phyloP scores from a whole-genome alignment of 345 rosid genomes.

The Syzygium jambos region DNA sequence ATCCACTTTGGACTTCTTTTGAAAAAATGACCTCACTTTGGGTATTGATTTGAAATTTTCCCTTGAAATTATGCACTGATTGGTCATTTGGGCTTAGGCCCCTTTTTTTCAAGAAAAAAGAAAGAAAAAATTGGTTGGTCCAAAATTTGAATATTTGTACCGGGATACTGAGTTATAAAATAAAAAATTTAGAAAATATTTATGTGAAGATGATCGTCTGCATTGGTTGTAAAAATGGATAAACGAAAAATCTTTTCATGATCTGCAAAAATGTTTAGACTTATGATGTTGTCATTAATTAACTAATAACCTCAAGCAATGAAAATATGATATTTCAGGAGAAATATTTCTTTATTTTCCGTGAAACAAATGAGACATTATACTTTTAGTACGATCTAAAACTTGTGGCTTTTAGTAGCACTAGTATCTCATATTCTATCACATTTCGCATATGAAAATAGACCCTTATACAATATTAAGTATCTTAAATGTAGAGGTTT shows the following conservation, averaged over 20 bases:
- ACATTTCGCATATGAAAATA: too few species aligned
- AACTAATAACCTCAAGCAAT: rapidly evolving
- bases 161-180: too few species aligned
- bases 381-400: rapidly evolving
- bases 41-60: too few species aligned
- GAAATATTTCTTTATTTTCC: rapidly evolving
- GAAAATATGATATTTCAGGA: rapidly evolving
- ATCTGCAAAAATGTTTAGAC: not conserved
- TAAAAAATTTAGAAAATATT: not conserved
- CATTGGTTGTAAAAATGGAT: rapidly evolving
- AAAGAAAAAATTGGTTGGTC: not conserved
- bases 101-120: rapidly evolving
- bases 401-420: not conserved
- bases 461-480: not conserved
- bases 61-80: not conserved
- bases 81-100: not conserved
- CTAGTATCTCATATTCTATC: not conserved
- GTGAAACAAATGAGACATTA: rapidly evolving
- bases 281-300: not conserved
- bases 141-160: not conserved
- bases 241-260: too few species aligned
- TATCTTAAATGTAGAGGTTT: not conserved
- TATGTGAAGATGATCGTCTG: rapidly evolving
- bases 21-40: too few species aligned
- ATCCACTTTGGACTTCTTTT: too few species aligned